Conservation (phyloP, 2,329 filamentous ascomycete genomes). For the Aspergillus ruber region DNA sequence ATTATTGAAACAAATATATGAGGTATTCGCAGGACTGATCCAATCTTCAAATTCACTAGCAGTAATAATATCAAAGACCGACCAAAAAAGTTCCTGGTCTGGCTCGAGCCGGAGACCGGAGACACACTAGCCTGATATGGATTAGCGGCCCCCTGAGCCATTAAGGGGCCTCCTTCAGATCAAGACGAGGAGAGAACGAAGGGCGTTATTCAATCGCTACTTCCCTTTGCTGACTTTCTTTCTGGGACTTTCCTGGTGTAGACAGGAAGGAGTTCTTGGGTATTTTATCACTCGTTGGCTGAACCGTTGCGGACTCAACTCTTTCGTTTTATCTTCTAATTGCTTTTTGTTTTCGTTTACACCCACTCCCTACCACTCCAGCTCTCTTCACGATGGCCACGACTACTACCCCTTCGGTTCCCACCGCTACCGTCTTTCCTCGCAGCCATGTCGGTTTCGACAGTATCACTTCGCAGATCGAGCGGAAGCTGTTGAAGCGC, state of each 20-base stretch:
- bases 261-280: conserved; percentile 15
- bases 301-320: not conserved
- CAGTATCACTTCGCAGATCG: conserved; percentile 98
- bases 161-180: conserved; percentile 14
- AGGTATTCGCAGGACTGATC: not conserved
- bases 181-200: not conserved
- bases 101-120: conserved; percentile 18
- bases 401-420: conserved; percentile 50
- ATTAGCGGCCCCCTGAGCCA: conserved; percentile 34
- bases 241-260: conserved; percentile 2
- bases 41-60: not conserved
- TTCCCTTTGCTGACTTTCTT: not conserved
- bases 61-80: conserved; percentile 1
- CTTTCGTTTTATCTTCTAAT: conserved; percentile 8
- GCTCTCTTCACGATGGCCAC: conserved; percentile 55
- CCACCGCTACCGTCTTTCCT: conserved; percentile 61
- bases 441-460: conserved; percentile 99
- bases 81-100: conserved; percentile 6
- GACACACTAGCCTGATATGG: conserved; percentile 24
- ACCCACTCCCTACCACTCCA: conserved; percentile 4
- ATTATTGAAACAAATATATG: not conserved
- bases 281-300: conserved; percentile 2
- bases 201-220: not conserved
- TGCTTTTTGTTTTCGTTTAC: conserved; percentile 5
- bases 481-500: conserved; percentile 98